These are phyloP conservation scores for Ichthyophthirius multifiliis DNA, from an alignment of 169 alveolate species.

Conservation along the genomic window DNA sequence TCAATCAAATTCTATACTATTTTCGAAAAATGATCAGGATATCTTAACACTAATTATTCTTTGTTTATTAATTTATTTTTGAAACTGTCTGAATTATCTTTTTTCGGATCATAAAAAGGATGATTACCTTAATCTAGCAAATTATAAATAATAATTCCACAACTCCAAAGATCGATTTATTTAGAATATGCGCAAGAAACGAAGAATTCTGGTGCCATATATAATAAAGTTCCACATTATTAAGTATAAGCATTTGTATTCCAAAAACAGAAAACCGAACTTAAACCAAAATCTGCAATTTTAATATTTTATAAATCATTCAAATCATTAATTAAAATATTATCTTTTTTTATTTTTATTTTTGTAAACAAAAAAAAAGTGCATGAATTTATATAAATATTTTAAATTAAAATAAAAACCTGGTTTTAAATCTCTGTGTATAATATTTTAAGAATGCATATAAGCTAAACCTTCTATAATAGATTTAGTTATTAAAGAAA, in stretches of 20 bases:
- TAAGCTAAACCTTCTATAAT: conserved; percentile 67
- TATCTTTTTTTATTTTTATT: conserved; percentile 39
- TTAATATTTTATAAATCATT: conserved; percentile 51
- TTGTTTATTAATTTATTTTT: background rate
- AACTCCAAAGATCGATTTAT: conserved; percentile 73
- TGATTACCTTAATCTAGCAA: conserved; percentile 59
- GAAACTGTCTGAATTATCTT: conserved; percentile 2
- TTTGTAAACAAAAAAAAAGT: background rate
- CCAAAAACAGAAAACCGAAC: conserved; percentile 49
- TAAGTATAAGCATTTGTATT: conserved; percentile 50
- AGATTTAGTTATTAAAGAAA: conserved; percentile 47
- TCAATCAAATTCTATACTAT: background rate
- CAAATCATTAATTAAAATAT: conserved; percentile 65
- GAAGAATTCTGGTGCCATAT: conserved; percentile 86
- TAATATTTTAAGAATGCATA: conserved; percentile 70
- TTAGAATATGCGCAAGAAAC: conserved; percentile 54
- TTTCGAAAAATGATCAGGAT: background rate
- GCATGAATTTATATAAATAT: no score
- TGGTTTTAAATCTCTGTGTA: conserved; percentile 74
- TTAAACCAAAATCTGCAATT: conserved; percentile 76
- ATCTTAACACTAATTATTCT: background rate
- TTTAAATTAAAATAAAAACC: background rate
- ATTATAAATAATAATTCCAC: conserved; percentile 69
- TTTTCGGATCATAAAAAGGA: conserved; percentile 50
- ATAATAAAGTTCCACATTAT: conserved; percentile 79